Evolutionary conservation across 352 stramenopile species (phyloP), one percentile per base, ranked within the genome.

Genomic region (Globisporangium cylindrosporum): DNA sequence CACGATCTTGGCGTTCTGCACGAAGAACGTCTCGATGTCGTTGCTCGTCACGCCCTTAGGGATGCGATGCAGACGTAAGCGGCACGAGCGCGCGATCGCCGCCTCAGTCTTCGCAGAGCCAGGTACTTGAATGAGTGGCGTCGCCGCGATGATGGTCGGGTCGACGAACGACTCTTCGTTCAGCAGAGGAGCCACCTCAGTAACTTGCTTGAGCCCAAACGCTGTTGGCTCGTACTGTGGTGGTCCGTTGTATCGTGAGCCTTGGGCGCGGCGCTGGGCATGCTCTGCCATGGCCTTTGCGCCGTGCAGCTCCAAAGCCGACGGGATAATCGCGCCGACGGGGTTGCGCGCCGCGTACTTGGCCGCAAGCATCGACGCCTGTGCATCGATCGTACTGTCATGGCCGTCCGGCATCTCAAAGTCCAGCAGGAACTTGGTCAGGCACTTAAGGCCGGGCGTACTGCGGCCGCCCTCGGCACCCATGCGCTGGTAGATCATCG

Each of bases 381-480:
- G 88, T 4, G 89, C 87, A 75, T 96, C 87, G 59, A 96, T 84
- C 18, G 81, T 84, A 88, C 83, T 93, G 70, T 96, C 89, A 75
- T 96, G 88, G 25, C 87, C 83, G 34, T 89, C 79, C 0, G 88
- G 86, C 88, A 96, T 94, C 46, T 94, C 85, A 62, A 95, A 92
- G 14, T 84, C 70, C 8, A 96, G 74, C 61, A 96, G 64, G 54
- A 90, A 88, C 69, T 93, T 92, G 54, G 88, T 93, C 9, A 96
- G 72, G 34, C 83, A 80, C 54, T 89, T 87, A 15, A 96, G 75
- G 22, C 87, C 87, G 2, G 88, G 86, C 36, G 80, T 94, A 27
- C 69, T 64, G 9, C 76, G 75, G 14, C 66, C 72, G 1, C 66
- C 22, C 46, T 75, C 75, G 29, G 68, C 74, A 18, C 73, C 72